Conservation (phyloP, 306 rosid genomes). For the Chamaecrista fasciculata region DNA sequence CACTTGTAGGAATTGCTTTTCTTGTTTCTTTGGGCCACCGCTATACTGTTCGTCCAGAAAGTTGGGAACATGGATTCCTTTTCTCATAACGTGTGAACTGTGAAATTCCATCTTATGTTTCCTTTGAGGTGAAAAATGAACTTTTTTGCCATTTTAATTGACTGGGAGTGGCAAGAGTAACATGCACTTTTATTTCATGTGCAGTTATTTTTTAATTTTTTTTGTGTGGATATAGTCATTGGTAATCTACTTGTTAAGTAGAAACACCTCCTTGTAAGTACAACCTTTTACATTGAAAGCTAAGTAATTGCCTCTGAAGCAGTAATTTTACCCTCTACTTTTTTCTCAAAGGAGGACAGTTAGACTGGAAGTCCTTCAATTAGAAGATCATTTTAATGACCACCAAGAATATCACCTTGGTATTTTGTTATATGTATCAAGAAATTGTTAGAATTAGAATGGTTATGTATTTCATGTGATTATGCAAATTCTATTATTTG, state of each 20-base stretch:
- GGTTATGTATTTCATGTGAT: not conserved
- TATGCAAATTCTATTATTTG: not conserved
- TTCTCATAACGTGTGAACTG: not conserved
- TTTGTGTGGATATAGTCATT: not conserved
- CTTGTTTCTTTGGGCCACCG: not conserved
- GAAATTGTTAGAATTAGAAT: not conserved
- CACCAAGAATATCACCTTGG: not conserved
- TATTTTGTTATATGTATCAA: not conserved
- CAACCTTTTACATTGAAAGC: not conserved
- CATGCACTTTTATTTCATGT: not conserved
- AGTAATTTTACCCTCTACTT: not conserved
- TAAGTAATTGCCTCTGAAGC: not conserved
- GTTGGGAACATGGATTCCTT: not conserved
- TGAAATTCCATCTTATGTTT: not conserved
- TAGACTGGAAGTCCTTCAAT: not conserved
- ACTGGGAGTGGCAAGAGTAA: not conserved
- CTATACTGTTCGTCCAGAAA: not conserved
- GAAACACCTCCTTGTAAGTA: not conserved
- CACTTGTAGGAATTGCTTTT: not conserved
- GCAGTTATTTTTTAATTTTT: not conserved
- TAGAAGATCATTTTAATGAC: not conserved
- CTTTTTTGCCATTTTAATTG: not conserved
- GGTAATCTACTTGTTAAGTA: not conserved
- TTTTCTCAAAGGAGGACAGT: not conserved
- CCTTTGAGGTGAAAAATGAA: not conserved